These are phyloP conservation scores for Salix exigua DNA, from an alignment of 345 rosid species.

Conservation along the genomic window DNA sequence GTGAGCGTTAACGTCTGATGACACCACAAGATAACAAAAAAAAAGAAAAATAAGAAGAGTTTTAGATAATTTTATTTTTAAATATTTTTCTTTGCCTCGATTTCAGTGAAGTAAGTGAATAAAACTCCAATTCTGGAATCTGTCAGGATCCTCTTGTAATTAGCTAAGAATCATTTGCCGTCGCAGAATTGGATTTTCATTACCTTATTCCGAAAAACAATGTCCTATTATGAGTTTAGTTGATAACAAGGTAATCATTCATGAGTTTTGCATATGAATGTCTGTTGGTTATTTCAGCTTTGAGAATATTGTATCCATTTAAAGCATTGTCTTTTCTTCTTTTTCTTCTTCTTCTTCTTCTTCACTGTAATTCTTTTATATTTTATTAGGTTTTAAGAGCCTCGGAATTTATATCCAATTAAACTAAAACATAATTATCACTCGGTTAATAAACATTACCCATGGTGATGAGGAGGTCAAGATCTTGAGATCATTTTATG, in stretches of 20 bases:
- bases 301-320: too few relatives aligned
- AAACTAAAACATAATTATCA: too few relatives aligned
- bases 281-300: background rate
- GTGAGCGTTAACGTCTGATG: slow-evolving; percentile 2
- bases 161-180: slow-evolving; percentile 15
- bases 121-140: slow-evolving; percentile 21
- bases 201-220: background rate
- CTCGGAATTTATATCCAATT: too few relatives aligned
- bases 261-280: background rate
- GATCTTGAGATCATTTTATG: too few relatives aligned
- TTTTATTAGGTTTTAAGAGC: too few relatives aligned
- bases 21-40: slow-evolving; percentile 6
- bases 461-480: too few relatives aligned
- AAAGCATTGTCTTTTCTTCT: background rate
- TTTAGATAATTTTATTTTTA: background rate
- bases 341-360: too few relatives aligned
- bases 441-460: too few relatives aligned
- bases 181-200: slow-evolving; percentile 14
- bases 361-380: too few relatives aligned
- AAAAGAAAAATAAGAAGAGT: background rate
- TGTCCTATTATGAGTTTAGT: background rate
- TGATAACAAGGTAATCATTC: background rate
- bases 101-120: slow-evolving; percentile 41
- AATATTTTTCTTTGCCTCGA: slow-evolving; percentile 27
- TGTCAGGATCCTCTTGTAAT: slow-evolving; percentile 30